phyloP scores from a whole-genome alignment of 1,139 yeast species.

The Yamadazyma dushanensis region DNA sequence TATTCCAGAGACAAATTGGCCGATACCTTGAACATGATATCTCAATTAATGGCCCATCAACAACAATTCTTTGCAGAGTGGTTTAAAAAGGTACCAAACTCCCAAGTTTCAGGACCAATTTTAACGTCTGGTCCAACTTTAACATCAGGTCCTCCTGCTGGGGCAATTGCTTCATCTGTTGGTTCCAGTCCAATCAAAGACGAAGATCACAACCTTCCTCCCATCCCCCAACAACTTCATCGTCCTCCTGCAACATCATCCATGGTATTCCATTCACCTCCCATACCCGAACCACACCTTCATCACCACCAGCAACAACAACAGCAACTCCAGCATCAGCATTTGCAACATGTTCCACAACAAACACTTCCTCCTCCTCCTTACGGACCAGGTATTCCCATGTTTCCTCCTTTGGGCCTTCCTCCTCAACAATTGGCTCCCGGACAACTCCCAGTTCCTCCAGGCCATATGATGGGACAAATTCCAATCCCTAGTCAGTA shows the following conservation, averaged over 20 bases:
- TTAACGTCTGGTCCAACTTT: no score
- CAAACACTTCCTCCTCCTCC: background rate
- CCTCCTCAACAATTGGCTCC: background rate
- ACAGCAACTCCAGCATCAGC: conserved; percentile 7
- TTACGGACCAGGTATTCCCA: background rate
- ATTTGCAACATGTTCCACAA: no score
- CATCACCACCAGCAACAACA: conserved; percentile 2
- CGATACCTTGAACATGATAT: conserved; percentile 5
- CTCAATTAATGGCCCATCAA: conserved; percentile 9
- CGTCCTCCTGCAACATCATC: conserved; percentile 1
- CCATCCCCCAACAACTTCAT: background rate
- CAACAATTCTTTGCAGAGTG: conserved; percentile 11
- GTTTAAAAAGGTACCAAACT: no score
- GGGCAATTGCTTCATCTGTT: no score
- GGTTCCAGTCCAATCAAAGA: no score
- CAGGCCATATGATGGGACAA: background rate
- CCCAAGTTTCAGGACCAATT: no score
- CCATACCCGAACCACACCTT: conserved; percentile 1
- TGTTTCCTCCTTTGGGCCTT: background rate
- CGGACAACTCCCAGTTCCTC: background rate
- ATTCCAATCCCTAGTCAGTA: background rate
- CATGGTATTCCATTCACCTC: background rate
- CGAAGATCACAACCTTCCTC: no score
- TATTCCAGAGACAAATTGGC: background rate
- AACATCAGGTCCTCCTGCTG: no score